phyloP scores from a whole-genome alignment of 768 basidiomycete species.

The Floccularia luteovirens region DNA sequence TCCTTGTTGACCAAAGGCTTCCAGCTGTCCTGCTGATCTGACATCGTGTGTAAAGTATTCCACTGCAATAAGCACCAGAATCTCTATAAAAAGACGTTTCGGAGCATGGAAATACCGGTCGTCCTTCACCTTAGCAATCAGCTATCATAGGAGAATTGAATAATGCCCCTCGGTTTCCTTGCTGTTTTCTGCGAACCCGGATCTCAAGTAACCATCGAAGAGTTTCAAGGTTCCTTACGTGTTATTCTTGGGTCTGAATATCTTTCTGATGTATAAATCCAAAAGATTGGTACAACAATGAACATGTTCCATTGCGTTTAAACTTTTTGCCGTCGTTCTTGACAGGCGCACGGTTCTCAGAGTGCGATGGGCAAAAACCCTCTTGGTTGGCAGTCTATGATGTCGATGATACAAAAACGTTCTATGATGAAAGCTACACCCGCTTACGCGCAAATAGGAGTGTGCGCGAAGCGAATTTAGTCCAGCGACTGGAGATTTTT shows the following conservation, averaged over 20 bases:
- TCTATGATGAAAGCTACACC: constrained; percentile 34
- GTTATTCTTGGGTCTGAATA: background rate
- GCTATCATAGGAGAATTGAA: background rate
- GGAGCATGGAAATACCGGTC: no score
- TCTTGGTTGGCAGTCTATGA: constrained; percentile 47
- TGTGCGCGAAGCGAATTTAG: constrained; percentile 30
- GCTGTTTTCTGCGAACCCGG: constrained; percentile 40
- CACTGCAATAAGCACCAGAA: no score
- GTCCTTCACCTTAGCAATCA: background rate
- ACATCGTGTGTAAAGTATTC: no score
- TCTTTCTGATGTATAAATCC: no score
- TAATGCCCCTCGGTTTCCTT: constrained; percentile 38
- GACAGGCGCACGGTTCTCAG: constrained; percentile 37
- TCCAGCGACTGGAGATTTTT: constrained; percentile 31
- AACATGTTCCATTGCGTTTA: constrained; percentile 45
- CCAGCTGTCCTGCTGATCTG: no score
- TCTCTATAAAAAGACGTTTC: no score
- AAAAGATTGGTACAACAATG: constrained; percentile 48
- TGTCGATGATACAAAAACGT: constrained; percentile 30
- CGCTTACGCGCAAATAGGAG: constrained; percentile 35
- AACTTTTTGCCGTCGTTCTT: constrained; percentile 37
- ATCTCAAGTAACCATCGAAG: constrained; percentile 27
- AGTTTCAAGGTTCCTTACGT: constrained; percentile 33
- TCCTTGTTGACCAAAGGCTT: no score
- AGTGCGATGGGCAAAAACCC: constrained; percentile 24